Base-by-base conservation (phyloP, 73 alveolate genomes). In the Paraurostyla sp. region DNA sequence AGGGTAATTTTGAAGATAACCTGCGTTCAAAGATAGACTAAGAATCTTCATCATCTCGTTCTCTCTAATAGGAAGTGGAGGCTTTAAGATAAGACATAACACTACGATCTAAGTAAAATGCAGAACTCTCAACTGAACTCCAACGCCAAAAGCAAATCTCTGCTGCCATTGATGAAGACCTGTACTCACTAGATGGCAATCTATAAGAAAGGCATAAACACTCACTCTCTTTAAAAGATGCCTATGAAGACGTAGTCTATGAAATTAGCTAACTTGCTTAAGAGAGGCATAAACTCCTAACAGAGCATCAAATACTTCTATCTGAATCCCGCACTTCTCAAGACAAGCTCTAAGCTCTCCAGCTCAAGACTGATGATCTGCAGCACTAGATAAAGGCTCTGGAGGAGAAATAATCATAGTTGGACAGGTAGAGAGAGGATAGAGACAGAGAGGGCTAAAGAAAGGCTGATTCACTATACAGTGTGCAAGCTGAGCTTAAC, bases 61-160 rank as follows among this genome's bases (percentile, higher is more conserved):
- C 18, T 18, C 15, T 48, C 27, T 46, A 13, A 46, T 35, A 75
- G 6, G 75, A 75, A 32, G 51, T 48, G 18, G 87, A 75, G 42
- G 7, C 3, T 20, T 30, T 48, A 20, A 50, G 75, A 75, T 6
- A 40, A 9, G 57, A 46, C 6, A 48, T 49, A 20, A 48, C 87
- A 25, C 20, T 46, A 18, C 22, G 87, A 75, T 49, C 71, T 4
- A 48, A 43, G 75, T 35, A 15, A 48, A 49, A 38, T 46, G 87
- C 87, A 1, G 87, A 75, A 13, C 3, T 48, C 3, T 42, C 87
- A 2, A 75, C 87, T n/a, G 87, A 75, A 6, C 42, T 75, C n/a
- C 52, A 75, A 49, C 23, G 75, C 16, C 52, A 22, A 11, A 43
- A 29, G n/a, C 51, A 43, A 46, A 30, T 49, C 18, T 4, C 7